Evolutionary conservation across 768 basidiomycete species (phyloP), one percentile per base, ranked within the genome.

Genomic region (Clathrus columnatus): DNA sequence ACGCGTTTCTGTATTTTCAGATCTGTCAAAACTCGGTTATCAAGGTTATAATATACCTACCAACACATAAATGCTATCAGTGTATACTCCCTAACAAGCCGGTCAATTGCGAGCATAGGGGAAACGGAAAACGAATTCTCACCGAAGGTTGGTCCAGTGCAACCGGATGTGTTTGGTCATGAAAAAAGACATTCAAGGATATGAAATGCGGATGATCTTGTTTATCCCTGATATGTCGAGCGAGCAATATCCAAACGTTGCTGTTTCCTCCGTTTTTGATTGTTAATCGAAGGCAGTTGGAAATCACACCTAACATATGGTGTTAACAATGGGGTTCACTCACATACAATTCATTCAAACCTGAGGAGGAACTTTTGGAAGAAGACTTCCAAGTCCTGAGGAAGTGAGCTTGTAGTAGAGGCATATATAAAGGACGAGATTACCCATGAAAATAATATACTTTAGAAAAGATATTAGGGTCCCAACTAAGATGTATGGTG

Each of bases 401-500:
- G 30, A 4, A 26, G 16, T n/a, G 17, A 29, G 20, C 18, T 8
- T 26, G 11, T 16, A 27, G 27, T 17, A 16, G 28, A n/a, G 14
- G 21, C 41, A 29, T 3, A 11, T 17, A 10, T 20, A 7, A 36
- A 14, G 16, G 41, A 56, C 29, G n/a, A 44, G 65, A 77, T 47
- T 54, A 87, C 91, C 86, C 85, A 57, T 95, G 91, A 58, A 89
- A 80, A 16, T 62, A 70, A 23, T 80, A 60, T 1, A 59, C 58
- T 26, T 74, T 68, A 2, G 70, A 60, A 70, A 90, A 87, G 2
- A 79, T 71, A 0, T 48, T 60, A 0, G 92, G 89, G 66, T 92
- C 76, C 95, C 95, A 98, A 64, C 87, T 95, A 30, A 88, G 65
- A 68, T 92, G 91, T 36, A 95, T 68, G 1, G 86, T 81, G 30